A percentile compares a stretch with the other conserved stretches of the same genome.
Conservation (phyloP, 2,329 filamentous ascomycete genomes). For the Apiospora pterosperma region DNA sequence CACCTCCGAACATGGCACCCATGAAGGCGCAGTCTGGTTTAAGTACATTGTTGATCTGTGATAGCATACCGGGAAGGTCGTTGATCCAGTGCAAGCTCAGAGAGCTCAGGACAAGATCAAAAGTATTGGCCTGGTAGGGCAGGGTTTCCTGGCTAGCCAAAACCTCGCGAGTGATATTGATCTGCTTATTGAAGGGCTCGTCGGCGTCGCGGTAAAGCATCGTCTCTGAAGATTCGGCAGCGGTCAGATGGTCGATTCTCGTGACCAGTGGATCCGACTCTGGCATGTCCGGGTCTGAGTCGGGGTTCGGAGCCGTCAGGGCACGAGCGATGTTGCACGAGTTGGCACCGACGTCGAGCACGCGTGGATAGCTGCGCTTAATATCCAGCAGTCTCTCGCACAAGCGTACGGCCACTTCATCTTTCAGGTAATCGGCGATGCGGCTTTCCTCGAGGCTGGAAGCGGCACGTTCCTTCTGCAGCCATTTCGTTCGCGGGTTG, state of each 20-base stretch:
- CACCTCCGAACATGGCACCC: slow-evolving; percentile 93
- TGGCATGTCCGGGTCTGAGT: slow-evolving; percentile 54
- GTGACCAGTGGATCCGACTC: slow-evolving; percentile 63
- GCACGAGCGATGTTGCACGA: slow-evolving; percentile 90
- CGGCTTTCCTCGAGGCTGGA: slow-evolving; percentile 66
- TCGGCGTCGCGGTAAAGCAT: slow-evolving; percentile 78
- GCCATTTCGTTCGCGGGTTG: slow-evolving; percentile 80
- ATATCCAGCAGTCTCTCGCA: slow-evolving; percentile 90
- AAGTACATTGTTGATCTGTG: slow-evolving; percentile 80
- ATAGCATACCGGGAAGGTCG: slow-evolving; percentile 80
- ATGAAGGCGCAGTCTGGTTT: slow-evolving; percentile 92
- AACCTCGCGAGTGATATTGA: slow-evolving; percentile 71
- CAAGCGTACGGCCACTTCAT: slow-evolving; percentile 82
- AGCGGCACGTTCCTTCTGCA: slow-evolving; percentile 87
- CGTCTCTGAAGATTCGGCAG: slow-evolving; percentile 74
- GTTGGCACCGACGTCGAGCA: slow-evolving; percentile 92
- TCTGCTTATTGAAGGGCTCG: slow-evolving; percentile 68
- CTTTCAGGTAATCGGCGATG: slow-evolving; percentile 86
- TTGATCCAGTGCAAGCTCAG: slow-evolving; percentile 97
- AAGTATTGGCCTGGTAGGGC: slow-evolving; percentile 71
- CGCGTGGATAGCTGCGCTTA: slow-evolving; percentile 78
- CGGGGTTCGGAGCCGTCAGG: slow-evolving; percentile 67
- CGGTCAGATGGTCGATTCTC: slow-evolving; percentile 71
- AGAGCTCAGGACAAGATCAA: slow-evolving; percentile 87
- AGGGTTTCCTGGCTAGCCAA: slow-evolving; percentile 72